Evolutionary conservation across 2,329 filamentous ascomycete species (phyloP), one percentile per base, ranked within the genome.

Genomic region (Calonectria hawksworthii): DNA sequence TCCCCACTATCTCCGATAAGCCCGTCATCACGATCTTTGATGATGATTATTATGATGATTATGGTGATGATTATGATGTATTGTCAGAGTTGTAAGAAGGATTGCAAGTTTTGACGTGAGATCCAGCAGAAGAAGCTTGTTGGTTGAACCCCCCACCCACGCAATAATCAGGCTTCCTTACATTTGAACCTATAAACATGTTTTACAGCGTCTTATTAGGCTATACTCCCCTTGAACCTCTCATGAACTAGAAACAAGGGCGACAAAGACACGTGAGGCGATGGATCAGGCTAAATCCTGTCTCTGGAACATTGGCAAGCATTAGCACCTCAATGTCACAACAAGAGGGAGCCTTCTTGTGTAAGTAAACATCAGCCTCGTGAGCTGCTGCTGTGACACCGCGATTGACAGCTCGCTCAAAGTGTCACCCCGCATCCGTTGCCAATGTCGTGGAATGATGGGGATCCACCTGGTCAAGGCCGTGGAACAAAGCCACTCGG

Each of bases 371-470:
- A 26, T 30, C 34, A 44, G 56, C 36, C 56, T 63, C 56, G 14
- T 4, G 23, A 41, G 36, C 14, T 63, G 23, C 14, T 63, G 23
- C 14, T 28, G 56, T 41, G 13, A 28, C 16, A 63, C 36, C 36
- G 21, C 14, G 23, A 63, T 21, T 30, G 23, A 30, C 36, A 28
- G n/a, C 56, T 26, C 16, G 32, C 34, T 36, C 16, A 52, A 56
- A 61, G 23, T 21, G 34, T 50, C 38, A 47, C 68, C 68, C 68
- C 68, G 61, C 68, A 56, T 65, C 50, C 34, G 47, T 70, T 70
- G 38, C 44, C 47, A 59, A 36, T 70, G 44, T 36, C 36, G 26
- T 54, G 68, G 56, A 70, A 64, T 61, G 34, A 16, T 63, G n/a
- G 34, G 47, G 83, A 36, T 47, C 56, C 34, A 51, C 56, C 56